Conservation (phyloP, 2,329 filamentous ascomycete species). For the Colletotrichum sp. region DNA sequence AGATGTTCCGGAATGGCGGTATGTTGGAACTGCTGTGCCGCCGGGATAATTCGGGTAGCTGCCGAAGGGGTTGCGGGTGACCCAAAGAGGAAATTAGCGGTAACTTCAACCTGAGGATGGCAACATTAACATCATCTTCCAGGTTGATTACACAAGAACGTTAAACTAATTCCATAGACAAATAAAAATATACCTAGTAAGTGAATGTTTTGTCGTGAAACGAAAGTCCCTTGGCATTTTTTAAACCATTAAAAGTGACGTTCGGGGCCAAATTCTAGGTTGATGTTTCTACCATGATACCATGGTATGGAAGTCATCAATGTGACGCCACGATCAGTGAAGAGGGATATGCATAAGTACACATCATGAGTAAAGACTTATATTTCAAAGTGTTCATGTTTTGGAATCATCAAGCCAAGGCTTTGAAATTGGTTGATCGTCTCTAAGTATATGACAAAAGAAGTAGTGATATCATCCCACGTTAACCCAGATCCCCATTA, state of each 20-base stretch:
- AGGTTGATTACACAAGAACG: rapidly evolving
- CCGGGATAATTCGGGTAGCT: background rate
- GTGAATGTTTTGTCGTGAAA: background rate
- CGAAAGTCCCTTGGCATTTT: background rate
- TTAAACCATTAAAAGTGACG: background rate
- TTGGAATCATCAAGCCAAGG: background rate
- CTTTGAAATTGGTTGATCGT: background rate
- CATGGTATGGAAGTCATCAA: background rate
- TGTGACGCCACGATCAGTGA: background rate
- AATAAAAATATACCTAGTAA: background rate
- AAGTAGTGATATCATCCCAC: background rate
- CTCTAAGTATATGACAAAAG: background rate
- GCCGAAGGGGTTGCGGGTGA: background rate
- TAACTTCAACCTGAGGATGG: background rate
- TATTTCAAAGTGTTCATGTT: background rate
- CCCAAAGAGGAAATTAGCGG: background rate
- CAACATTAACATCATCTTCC: background rate
- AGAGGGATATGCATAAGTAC: rapidly evolving
- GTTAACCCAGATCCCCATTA: background rate
- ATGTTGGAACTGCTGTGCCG: background rate
- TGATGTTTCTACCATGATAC: background rate
- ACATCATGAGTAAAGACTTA: rapidly evolving
- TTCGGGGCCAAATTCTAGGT: background rate
- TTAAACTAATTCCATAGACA: rapidly evolving
- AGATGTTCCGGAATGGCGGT: background rate